Evolutionary conservation across 2,329 filamentous ascomycete genomes (phyloP).

Genomic region (Fonsecaea monophora): DNA sequence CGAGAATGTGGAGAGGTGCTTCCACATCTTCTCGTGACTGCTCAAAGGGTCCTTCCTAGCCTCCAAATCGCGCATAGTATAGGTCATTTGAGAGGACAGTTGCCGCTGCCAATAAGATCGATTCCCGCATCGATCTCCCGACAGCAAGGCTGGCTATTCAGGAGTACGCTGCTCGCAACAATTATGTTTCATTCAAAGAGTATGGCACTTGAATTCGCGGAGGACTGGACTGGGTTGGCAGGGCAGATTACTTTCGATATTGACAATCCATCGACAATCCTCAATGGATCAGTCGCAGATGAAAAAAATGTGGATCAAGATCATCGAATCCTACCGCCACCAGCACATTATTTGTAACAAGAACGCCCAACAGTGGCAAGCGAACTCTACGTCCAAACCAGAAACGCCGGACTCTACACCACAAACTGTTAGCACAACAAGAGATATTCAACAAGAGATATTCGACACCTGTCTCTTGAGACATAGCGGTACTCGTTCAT

Average conservation of each 20-base stretch:
- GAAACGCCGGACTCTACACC: background rate
- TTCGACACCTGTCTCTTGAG: background rate
- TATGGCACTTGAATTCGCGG: slow-evolving; percentile 1
- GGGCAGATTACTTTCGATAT: background rate
- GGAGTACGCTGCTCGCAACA: slow-evolving; percentile 10
- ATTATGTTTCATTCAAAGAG: slow-evolving; percentile 11
- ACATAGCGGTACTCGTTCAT: slow-evolving; percentile 5
- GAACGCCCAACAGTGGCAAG: background rate
- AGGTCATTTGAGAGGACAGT: background rate
- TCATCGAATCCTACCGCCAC: background rate
- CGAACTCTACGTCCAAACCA: background rate
- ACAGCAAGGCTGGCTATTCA: slow-evolving; percentile 3
- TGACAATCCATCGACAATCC: background rate
- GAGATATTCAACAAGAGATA: no score
- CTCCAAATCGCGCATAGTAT: background rate
- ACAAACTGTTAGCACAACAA: background rate
- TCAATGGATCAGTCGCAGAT: background rate
- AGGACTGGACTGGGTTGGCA: slow-evolving; percentile 4
- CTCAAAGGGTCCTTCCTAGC: no score
- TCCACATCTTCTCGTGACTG: no score
- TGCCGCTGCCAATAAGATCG: slow-evolving; percentile 3
- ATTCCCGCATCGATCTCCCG: slow-evolving; percentile 2
- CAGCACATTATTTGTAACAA: slow-evolving; percentile 1
- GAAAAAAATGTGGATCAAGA: slow-evolving; percentile 2
- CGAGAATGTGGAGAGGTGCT: no score